Conservation (phyloP, 2,329 filamentous ascomycete genomes). For the Pyrenophora seminiperda region DNA sequence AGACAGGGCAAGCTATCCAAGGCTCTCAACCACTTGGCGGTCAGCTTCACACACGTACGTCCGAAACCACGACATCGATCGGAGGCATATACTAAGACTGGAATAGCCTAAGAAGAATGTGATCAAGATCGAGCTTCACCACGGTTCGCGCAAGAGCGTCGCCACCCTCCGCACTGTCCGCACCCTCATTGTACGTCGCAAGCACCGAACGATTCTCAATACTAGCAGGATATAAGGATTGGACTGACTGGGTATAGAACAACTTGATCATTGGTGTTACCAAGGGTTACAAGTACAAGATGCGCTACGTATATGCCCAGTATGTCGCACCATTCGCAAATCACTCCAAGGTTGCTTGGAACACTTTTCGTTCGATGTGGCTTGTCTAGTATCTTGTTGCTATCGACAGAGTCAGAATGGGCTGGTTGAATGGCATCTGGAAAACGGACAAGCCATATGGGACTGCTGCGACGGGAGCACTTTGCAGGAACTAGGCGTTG, state of each 20-base stretch:
- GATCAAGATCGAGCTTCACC: conserved; percentile 98
- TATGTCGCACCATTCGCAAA: conserved; percentile 23
- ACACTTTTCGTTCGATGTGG: neutral
- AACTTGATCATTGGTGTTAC: conserved; percentile 99
- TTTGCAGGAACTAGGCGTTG: neutral
- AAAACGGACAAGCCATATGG: conserved; percentile 1
- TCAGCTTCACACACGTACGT: conserved; percentile 80
- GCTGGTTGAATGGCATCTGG: neutral
- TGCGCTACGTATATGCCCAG: conserved; percentile 99
- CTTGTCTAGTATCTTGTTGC: neutral
- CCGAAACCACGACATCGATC: conserved; percentile 4
- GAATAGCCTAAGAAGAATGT: conserved; percentile 72
- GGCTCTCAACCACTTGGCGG: conserved; percentile 94
- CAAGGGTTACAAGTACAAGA: conserved; percentile 99
- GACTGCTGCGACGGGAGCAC: too few species aligned
- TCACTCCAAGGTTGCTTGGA: neutral
- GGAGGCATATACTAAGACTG: conserved; percentile 23
- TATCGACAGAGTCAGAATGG: neutral
- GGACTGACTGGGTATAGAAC: conserved; percentile 57
- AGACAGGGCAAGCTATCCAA: conserved; percentile 86
- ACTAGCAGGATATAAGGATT: conserved; percentile 2
- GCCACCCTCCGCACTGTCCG: conserved; percentile 97
- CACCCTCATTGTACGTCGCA: conserved; percentile 72
- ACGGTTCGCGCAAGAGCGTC: conserved; percentile 96
- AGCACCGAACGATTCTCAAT: neutral